Percentiles rank a stretch among this genome's conserved stretches.
Conservation (phyloP, 768 basidiomycete genomes). For the Kwoniella sp. region DNA sequence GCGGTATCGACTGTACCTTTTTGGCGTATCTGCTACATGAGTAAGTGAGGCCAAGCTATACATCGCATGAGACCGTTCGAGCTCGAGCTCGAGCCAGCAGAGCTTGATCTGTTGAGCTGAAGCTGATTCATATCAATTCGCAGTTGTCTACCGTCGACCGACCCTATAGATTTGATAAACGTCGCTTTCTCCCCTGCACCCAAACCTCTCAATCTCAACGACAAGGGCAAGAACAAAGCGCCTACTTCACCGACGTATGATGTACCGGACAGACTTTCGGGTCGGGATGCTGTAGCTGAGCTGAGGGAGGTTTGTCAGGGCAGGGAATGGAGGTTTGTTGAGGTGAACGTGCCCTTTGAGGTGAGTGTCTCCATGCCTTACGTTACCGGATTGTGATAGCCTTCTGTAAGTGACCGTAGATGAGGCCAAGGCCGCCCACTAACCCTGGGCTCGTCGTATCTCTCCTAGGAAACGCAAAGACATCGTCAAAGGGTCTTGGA, state of each 20-base stretch:
- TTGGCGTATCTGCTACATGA: slow-evolving; percentile 77
- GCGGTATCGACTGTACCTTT: slow-evolving; percentile 90
- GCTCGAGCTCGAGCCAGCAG: too few species aligned
- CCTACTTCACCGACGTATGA: slow-evolving; percentile 59
- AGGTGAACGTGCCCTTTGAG: slow-evolving; percentile 79
- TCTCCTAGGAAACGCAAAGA: slow-evolving; percentile 42
- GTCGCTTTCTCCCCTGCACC: slow-evolving; percentile 67
- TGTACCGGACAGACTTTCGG: slow-evolving; percentile 87
- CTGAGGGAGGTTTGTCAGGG: slow-evolving; percentile 72
- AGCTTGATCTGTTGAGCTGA: too few species aligned
- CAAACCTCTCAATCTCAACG: slow-evolving; percentile 56
- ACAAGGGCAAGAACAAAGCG: slow-evolving; percentile 52
- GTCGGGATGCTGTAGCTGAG: slow-evolving; percentile 75
- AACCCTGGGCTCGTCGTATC: too few species aligned
- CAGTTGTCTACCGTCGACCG: slow-evolving; percentile 64
- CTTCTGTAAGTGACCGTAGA: too few species aligned
- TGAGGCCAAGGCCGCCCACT: too few species aligned
- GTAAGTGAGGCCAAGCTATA: slow-evolving; percentile 58
- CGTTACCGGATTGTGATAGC: too few species aligned
- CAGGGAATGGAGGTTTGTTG: slow-evolving; percentile 90
- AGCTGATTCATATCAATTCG: too few species aligned
- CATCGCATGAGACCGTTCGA: too few species aligned
- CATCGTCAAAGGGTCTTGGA: slow-evolving; percentile 68
- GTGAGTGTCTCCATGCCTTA: too few species aligned
- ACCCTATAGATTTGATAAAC: slow-evolving; percentile 88